A percentile compares a stretch with the other conserved stretches of the same genome.
Conservation (phyloP, 768 basidiomycete species). For the Pleurotus cornucopiae region DNA sequence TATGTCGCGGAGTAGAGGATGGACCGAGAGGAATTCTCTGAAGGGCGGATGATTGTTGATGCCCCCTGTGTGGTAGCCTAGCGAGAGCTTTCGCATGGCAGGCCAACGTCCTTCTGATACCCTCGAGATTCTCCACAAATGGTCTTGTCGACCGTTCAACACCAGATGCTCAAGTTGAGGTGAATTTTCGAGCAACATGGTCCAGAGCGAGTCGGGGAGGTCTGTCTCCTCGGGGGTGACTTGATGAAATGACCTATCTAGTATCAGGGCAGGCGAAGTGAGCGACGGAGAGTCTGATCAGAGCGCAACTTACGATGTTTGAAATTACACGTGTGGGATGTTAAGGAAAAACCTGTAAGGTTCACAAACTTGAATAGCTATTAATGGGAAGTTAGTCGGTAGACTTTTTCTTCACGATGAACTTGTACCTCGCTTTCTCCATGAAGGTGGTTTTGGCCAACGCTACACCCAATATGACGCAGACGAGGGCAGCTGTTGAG, state of each 20-base stretch:
- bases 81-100: conserved; percentile 47
- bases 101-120: conserved; percentile 68
- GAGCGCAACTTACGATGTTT: background rate
- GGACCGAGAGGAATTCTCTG: conserved; percentile 63
- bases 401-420: background rate
- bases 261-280: background rate
- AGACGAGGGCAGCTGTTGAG: conserved; percentile 58
- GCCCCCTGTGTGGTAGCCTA: conserved; percentile 37
- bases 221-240: conserved; percentile 35
- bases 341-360: conserved; percentile 58
- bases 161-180: conserved; percentile 63
- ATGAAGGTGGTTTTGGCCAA: conserved; percentile 55
- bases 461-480: conserved; percentile 56
- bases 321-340: conserved; percentile 9
- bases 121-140: conserved; percentile 27
- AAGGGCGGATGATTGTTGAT: conserved; percentile 50
- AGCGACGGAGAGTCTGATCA: background rate
- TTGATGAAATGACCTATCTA: conserved; percentile 6
- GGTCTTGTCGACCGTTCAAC: conserved; percentile 37
- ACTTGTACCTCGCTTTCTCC: conserved; percentile 56
- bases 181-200: conserved; percentile 63
- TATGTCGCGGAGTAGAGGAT: conserved; percentile 46
- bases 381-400: conserved; percentile 4
- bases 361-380: conserved; percentile 68
- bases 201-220: conserved; percentile 53